Evolutionary conservation across 306 rosid species (phyloP).

Genomic region (Spatholobus suberectus): DNA sequence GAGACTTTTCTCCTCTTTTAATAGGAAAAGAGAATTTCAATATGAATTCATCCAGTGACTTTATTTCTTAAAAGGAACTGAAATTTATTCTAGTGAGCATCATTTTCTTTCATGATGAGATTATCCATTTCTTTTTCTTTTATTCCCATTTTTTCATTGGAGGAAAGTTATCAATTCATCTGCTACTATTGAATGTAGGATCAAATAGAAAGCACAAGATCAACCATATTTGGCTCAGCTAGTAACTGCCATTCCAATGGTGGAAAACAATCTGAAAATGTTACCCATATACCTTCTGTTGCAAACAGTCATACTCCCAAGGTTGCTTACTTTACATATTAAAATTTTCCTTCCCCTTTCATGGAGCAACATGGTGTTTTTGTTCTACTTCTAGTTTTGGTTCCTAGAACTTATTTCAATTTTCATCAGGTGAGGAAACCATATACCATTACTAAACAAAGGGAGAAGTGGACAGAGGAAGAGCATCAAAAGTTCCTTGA

Average conservation of each 20-base stretch:
- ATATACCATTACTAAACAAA: slow-evolving; percentile 87
- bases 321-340: slow-evolving; percentile 53
- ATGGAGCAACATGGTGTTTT: not conserved
- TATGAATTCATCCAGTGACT: slow-evolving; percentile 45
- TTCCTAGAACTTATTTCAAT: not conserved
- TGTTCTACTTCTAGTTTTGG: slow-evolving; percentile 23
- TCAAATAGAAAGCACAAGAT: slow-evolving; percentile 54
- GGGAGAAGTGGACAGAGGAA: slow-evolving; percentile 97
- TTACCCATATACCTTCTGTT: slow-evolving; percentile 44
- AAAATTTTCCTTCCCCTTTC: not conserved
- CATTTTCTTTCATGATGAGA: slow-evolving; percentile 46
- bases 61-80: slow-evolving; percentile 40
- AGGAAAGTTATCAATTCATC: slow-evolving; percentile 33
- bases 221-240: slow-evolving; percentile 41
- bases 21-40: slow-evolving; percentile 40
- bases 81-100: slow-evolving; percentile 50
- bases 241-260: slow-evolving; percentile 47
- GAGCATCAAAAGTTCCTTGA: slow-evolving; percentile 94
- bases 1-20: slow-evolving; percentile 39
- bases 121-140: slow-evolving; percentile 16
- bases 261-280: slow-evolving; percentile 50
- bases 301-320: slow-evolving; percentile 62
- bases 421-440: slow-evolving; percentile 82
- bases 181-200: slow-evolving; percentile 53
- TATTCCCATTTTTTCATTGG: not conserved